phyloP scores from a whole-genome alignment of 305 asterid genomes.

The Caryopteris hybrid region DNA sequence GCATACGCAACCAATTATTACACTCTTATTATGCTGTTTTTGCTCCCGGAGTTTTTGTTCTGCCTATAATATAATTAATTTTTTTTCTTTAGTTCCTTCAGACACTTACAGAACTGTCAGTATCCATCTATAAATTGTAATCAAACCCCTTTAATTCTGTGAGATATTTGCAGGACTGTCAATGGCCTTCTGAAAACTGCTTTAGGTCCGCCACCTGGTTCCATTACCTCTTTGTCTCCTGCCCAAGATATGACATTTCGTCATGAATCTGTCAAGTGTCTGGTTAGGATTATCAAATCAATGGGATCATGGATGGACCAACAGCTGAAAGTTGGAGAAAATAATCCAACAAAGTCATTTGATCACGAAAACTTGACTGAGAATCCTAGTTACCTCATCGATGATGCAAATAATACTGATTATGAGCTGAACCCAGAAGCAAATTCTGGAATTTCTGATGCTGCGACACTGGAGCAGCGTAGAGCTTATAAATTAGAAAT shows the following conservation, averaged over 20 bases:
- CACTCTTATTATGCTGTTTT: no score
- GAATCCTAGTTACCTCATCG: conserved; percentile 34
- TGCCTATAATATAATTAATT: background rate
- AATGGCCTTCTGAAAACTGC: conserved; percentile 98
- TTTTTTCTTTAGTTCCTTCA: conserved; percentile 37
- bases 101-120: conserved; percentile 46
- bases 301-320: conserved; percentile 99
- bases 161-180: conserved; percentile 83
- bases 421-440: conserved; percentile 66
- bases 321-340: conserved; percentile 81
- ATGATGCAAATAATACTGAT: conserved; percentile 65
- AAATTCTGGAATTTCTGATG: conserved; percentile 61
- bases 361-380: conserved; percentile 64
- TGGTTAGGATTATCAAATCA: conserved; percentile 80
- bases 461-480: conserved; percentile 93
- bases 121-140: conserved; percentile 38
- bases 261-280: conserved; percentile 92
- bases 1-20: conserved; percentile 7
- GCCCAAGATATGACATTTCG: conserved; percentile 93
- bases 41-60: background rate
- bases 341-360: conserved; percentile 35
- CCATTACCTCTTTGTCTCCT: conserved; percentile 76
- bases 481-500: conserved; percentile 91
- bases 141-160: conserved; percentile 40
- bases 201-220: conserved; percentile 96